Percentiles rank a stretch among this genome's conserved stretches.
Evolutionary conservation across 2,329 filamentous ascomycete genomes (phyloP).

Genomic region (Aureobasidium musti): DNA sequence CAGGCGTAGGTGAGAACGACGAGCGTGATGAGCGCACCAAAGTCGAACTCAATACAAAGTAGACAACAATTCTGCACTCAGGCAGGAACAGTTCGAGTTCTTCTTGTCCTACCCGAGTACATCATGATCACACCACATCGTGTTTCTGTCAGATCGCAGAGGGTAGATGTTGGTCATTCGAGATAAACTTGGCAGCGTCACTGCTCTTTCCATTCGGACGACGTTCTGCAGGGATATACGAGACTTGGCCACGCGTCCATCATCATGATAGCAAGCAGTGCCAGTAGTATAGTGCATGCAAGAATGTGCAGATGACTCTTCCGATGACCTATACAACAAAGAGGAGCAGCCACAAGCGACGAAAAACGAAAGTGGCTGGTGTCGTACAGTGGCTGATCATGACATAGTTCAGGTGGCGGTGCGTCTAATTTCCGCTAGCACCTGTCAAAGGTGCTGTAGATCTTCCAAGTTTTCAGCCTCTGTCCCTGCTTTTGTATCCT

Average conservation of each 20-base stretch:
- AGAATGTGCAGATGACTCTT: background rate
- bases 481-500: background rate
- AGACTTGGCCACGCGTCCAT: background rate
- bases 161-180: background rate
- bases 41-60: too few species aligned
- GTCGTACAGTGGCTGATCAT: slow-evolving; percentile 12
- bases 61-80: too few species aligned
- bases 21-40: background rate
- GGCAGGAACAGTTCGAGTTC: too few species aligned
- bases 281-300: background rate
- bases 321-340: background rate
- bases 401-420: slow-evolving; percentile 12
- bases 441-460: slow-evolving; percentile 22
- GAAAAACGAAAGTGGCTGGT: slow-evolving; percentile 1
- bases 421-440: slow-evolving; percentile 20
- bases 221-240: background rate
- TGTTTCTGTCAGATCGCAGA: background rate
- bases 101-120: too few species aligned
- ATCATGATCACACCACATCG: background rate
- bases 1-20: background rate
- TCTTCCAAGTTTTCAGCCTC: slow-evolving; percentile 27
- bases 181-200: background rate
- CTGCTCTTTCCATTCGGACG: background rate
- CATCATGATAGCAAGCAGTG: background rate
- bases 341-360: background rate